Percentiles rank a stretch among this genome's conserved stretches.
These are phyloP conservation scores for Aspergillus sp. DNA, from an alignment of 2,329 filamentous ascomycete species.

Conservation along the genomic window DNA sequence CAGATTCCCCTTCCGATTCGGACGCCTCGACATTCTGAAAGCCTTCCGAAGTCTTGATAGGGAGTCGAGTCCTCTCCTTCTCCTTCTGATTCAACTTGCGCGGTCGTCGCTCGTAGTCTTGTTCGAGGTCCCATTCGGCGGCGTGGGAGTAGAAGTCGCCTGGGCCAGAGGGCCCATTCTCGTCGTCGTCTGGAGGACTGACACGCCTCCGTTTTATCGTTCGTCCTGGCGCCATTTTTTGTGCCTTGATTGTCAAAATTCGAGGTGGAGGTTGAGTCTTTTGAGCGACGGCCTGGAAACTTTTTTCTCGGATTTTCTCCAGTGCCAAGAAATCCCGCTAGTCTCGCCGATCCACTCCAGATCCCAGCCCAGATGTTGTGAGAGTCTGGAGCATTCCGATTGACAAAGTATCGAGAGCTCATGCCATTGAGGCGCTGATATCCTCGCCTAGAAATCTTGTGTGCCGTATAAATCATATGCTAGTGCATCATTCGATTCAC, in stretches of 20 bases:
- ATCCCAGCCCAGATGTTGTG: background rate
- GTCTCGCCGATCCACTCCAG: slow-evolving; percentile 26
- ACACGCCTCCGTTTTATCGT: slow-evolving; percentile 56
- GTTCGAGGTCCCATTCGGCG: slow-evolving; percentile 86
- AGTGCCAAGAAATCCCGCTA: slow-evolving; percentile 36
- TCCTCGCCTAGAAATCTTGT: too few species aligned
- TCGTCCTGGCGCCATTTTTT: slow-evolving; percentile 51
- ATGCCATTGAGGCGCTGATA: background rate
- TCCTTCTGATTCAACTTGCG: slow-evolving; percentile 76
- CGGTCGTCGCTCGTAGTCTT: slow-evolving; percentile 82
- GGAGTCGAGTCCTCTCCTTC: slow-evolving; percentile 74
- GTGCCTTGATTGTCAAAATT: slow-evolving; percentile 2
- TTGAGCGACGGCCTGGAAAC: slow-evolving; percentile 17
- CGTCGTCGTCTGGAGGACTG: slow-evolving; percentile 51
- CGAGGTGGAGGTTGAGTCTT: background rate
- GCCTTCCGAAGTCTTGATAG: slow-evolving; percentile 85
- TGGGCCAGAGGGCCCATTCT: slow-evolving; percentile 31
- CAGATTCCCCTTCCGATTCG: slow-evolving; percentile 56
- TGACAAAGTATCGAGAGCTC: background rate
- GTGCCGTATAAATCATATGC: background rate
- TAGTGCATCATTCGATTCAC: background rate
- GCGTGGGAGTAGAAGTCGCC: slow-evolving; percentile 72
- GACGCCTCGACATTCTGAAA: slow-evolving; percentile 64
- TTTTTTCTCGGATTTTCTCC: slow-evolving; percentile 29
- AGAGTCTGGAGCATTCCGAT: background rate